Conservation (phyloP, 2,329 filamentous ascomycete species). For the Beauveria medogensis region DNA sequence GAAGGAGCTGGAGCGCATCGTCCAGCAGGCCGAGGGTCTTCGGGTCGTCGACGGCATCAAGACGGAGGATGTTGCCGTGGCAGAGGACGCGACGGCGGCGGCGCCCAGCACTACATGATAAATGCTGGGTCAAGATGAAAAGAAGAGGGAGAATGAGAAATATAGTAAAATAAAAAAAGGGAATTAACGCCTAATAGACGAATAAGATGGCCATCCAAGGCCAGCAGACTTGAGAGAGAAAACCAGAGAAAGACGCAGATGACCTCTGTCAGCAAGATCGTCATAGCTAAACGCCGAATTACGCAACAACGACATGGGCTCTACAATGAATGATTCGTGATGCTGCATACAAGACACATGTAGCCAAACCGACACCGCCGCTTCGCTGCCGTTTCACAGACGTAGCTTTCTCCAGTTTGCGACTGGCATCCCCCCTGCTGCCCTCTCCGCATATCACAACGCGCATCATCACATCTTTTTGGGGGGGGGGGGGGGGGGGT, state of each 20-base stretch:
- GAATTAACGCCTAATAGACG: neutral
- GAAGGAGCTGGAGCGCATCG: slow-evolving; percentile 35
- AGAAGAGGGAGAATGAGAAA: neutral
- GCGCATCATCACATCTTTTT: neutral
- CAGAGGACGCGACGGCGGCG: neutral
- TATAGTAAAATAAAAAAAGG: neutral
- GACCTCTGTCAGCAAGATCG: neutral
- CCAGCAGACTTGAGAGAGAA: neutral
- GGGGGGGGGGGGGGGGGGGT: neutral
- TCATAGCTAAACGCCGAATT: neutral
- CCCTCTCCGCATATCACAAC: neutral
- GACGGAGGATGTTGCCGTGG: slow-evolving; percentile 24
- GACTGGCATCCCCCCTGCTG: neutral
- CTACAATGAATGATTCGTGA: neutral
- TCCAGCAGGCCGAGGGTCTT: slow-evolving; percentile 35
- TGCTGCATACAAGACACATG: neutral
- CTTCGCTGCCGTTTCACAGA: too few relatives aligned
- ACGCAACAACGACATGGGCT: neutral
- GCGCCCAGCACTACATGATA: slow-evolving; percentile 8
- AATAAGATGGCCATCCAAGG: neutral
- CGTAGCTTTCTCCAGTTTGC: neutral
- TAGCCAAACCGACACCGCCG: too few relatives aligned
- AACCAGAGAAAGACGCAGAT: neutral
- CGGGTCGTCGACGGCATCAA: slow-evolving; percentile 40
- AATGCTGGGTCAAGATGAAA: neutral